Evolutionary conservation across 2,329 filamentous ascomycete genomes (phyloP).

Genomic region (Paraconiothyrium brasiliense): DNA sequence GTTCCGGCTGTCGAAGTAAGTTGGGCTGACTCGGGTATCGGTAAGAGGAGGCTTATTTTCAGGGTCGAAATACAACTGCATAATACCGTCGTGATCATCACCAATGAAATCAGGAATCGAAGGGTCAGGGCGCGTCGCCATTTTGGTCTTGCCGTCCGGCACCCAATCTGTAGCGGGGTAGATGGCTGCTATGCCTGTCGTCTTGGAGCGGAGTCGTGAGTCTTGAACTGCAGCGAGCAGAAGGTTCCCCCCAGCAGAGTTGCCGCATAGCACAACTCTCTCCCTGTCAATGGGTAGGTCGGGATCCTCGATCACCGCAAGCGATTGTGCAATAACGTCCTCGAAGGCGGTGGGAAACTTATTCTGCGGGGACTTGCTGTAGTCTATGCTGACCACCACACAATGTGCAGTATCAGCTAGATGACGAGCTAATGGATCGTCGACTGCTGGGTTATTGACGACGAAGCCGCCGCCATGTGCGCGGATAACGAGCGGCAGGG

Average conservation of each 20-base stretch:
- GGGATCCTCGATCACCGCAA: not conserved
- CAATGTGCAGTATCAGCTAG: not conserved
- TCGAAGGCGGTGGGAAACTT: slow-evolving; percentile 1
- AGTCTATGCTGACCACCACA: slow-evolving; percentile 4
- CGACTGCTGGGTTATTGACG: not conserved
- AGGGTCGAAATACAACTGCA: slow-evolving; percentile 5
- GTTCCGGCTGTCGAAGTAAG: not conserved
- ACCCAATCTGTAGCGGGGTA: not conserved
- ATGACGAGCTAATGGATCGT: slow-evolving; percentile 1
- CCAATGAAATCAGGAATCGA: slow-evolving; percentile 3
- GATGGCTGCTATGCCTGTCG: not conserved
- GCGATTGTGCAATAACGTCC: not conserved
- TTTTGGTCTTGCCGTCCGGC: not conserved
- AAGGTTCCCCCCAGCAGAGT: slow-evolving; percentile 1
- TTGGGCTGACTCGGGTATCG: not conserved
- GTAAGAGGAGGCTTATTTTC: not conserved
- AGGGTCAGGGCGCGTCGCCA: not conserved
- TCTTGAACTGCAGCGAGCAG: not conserved
- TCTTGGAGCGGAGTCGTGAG: not conserved
- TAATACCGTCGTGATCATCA: not conserved
- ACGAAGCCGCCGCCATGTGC: slow-evolving; percentile 4
- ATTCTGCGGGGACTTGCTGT: slow-evolving; percentile 4
- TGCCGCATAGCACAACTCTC: not conserved
- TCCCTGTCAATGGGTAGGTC: not conserved
- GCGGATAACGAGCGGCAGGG: not conserved